Evolutionary conservation across 305 asterid species (phyloP).

Genomic region (Solanum hybrid): DNA sequence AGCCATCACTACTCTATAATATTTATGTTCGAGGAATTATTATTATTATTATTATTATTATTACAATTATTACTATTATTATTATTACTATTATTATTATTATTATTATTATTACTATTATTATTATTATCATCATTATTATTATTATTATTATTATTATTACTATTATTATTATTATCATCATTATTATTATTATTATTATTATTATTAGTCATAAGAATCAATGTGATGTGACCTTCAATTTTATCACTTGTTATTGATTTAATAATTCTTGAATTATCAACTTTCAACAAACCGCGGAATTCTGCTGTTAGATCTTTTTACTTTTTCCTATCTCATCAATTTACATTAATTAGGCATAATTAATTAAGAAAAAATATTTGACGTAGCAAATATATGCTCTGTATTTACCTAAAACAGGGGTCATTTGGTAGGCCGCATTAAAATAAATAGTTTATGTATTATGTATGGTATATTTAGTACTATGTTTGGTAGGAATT

Average conservation of each 20-base stretch:
- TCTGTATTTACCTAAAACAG: not conserved
- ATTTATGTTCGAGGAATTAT: not conserved
- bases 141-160: too few species aligned
- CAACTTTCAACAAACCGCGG: not conserved
- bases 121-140: too few species aligned
- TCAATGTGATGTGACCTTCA: constrained; percentile 17
- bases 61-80: too few species aligned
- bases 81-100: too few species aligned
- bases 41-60: not conserved
- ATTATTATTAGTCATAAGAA: not conserved
- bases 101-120: too few species aligned
- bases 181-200: too few species aligned
- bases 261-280: not conserved
- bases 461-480: too few species aligned
- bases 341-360: not conserved
- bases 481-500: too few species aligned
- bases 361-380: not conserved
- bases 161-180: too few species aligned
- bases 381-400: not conserved
- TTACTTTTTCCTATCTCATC: not conserved
- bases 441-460: too few species aligned
- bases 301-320: not conserved
- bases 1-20: not conserved
- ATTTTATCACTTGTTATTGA: not conserved
- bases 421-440: too few species aligned